Evolutionary conservation across 2,329 filamentous ascomycete species (phyloP), one percentile per base, ranked within the genome.

Genomic region (Lecanosticta acicola): DNA sequence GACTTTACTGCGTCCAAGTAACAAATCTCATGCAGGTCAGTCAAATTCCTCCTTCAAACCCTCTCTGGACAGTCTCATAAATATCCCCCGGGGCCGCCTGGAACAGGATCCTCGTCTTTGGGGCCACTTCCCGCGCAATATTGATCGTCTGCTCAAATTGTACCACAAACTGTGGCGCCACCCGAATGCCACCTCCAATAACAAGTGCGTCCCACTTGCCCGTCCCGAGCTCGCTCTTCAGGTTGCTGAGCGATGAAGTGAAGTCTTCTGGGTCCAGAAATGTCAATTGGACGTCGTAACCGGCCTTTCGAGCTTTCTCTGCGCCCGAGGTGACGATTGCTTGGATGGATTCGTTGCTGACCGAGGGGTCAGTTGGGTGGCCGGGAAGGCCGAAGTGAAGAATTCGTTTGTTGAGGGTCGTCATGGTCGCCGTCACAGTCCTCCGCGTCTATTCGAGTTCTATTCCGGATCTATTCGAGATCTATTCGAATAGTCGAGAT

Each of bases 311-410:
- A n/a, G 41, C 41, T 43, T 37, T 43, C 18, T 43, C 33, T 2
- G 41, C 41, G 41, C 41, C 41, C 14, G 10, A 11, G 5, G 18
- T 21, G 32, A 43, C 41, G 9, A 24, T 13, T 1, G 17, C 10
- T 29, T 43, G 41, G 33, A 43, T 17, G 2, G n/a, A 5, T 1
- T 26, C 32, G 32, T 18, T 17, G 26, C 2, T 24, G 17, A 17
- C 11, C 7, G 33, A 13, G 3, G 16, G 16, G 21, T 14, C 16
- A 10, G 41, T 43, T 4, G 40, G 40, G n/a, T 43, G 40, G 40
- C 40, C 32, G 2, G 40, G 13, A 32, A 43, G 40, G 32, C 40
- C 40, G 40, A 43, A 43, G 40, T 43, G 41, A 8, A 43, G 41
- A n/a, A 26, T 17, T 35, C 19, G 16, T 32, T 33, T 24, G 9